These are phyloP conservation scores for Podaxis rugospora DNA, from an alignment of 768 basidiomycete genomes.

Conservation along the genomic window DNA sequence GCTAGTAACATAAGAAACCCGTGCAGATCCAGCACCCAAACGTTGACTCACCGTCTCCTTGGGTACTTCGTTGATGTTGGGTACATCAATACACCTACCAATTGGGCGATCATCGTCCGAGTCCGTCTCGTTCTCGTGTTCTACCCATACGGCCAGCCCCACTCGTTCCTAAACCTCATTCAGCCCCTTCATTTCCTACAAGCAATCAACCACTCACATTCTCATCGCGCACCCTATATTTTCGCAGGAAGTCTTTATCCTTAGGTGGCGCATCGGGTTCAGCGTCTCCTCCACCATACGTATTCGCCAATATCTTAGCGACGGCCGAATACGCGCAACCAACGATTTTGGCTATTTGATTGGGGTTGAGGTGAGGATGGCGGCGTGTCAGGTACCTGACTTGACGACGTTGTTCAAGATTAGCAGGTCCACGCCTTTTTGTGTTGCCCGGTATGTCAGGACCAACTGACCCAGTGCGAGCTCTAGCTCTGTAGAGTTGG, in stretches of 20 bases:
- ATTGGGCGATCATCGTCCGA: not conserved
- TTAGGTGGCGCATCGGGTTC: not conserved
- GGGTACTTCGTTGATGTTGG: not conserved
- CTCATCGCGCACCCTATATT: not conserved
- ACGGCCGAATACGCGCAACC: not conserved
- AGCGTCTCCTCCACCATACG: not conserved
- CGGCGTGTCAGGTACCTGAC: not conserved
- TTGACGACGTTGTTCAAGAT: conserved; percentile 5
- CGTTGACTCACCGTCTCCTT: not conserved
- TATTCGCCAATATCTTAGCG: not conserved
- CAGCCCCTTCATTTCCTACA: not conserved
- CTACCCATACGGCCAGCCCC: not conserved
- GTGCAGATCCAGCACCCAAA: not conserved
- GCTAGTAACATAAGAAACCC: not conserved
- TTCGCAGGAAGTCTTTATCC: not conserved
- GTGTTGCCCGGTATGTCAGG: not conserved
- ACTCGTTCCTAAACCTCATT: not conserved
- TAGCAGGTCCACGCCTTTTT: not conserved
- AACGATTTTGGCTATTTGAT: not conserved
- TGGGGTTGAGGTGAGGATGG: not conserved
- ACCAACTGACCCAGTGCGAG: not conserved
- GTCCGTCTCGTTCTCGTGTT: not conserved
- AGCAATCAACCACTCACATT: not conserved
- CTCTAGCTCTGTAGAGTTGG: not conserved
- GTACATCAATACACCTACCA: no score